These are phyloP conservation scores for Pythium aquatile DNA, from an alignment of 352 stramenopile species.

Conservation along the genomic window DNA sequence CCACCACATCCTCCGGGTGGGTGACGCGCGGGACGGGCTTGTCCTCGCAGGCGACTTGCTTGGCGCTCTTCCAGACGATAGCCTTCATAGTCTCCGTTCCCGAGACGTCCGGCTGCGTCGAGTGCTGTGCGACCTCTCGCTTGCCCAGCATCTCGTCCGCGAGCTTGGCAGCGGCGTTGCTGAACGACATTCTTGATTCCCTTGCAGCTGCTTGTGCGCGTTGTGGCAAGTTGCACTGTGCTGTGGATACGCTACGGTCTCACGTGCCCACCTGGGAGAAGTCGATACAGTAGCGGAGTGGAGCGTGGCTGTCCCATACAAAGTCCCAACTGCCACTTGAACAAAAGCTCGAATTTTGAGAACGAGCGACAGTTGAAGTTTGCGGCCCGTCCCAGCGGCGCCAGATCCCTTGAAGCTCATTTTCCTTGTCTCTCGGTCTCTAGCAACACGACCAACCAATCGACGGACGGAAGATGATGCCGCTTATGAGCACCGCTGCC, in stretches of 20 bases:
- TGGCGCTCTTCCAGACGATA: slow-evolving; percentile 32
- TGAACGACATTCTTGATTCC: slow-evolving; percentile 23
- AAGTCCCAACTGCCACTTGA: background rate
- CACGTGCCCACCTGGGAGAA: background rate
- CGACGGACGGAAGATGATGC: slow-evolving; percentile 16
- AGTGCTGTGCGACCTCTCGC: slow-evolving; percentile 24
- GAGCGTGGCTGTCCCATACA: background rate
- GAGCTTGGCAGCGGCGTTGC: slow-evolving; percentile 33
- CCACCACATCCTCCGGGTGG: slow-evolving; percentile 33
- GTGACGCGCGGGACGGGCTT: slow-evolving; percentile 32
- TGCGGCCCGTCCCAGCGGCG: background rate
- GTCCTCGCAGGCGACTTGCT: slow-evolving; percentile 29
- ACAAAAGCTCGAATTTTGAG: background rate
- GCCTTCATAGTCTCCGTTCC: slow-evolving; percentile 35
- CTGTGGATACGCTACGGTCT: background rate
- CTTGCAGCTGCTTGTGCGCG: background rate
- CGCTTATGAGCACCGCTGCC: slow-evolving; percentile 24
- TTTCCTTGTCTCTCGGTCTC: background rate
- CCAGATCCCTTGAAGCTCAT: background rate
- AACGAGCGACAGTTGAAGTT: background rate
- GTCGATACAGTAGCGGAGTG: background rate
- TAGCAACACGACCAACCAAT: background rate
- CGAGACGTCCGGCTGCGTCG: slow-evolving; percentile 34
- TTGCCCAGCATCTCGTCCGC: slow-evolving; percentile 36
- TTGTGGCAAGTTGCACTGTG: background rate